Conservation (phyloP, 2,329 filamentous ascomycete species). For the Cytospora mali region DNA sequence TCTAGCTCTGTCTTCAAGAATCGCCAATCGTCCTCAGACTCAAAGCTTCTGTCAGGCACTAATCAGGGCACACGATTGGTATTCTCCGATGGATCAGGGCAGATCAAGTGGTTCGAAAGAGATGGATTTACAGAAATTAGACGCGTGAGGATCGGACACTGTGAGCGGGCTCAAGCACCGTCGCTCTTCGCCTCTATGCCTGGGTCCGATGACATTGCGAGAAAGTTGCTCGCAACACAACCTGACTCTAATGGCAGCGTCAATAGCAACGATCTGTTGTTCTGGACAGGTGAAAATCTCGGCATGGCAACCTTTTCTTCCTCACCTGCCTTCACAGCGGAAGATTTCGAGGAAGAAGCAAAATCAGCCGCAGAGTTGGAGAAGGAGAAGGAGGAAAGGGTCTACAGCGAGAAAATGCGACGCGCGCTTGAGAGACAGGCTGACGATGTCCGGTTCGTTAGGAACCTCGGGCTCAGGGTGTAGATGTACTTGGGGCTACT, state of each 20-base stretch:
- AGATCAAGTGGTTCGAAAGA: conserved; percentile 87
- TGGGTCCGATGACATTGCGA: conserved; percentile 70
- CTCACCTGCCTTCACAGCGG: conserved; percentile 49
- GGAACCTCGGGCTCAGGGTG: conserved; percentile 58
- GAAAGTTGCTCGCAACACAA: conserved; percentile 72
- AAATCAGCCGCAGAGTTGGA: conserved; percentile 50
- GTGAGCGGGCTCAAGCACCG: conserved; percentile 48
- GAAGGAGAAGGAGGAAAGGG: conserved; percentile 57
- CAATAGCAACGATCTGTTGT: conserved; percentile 69
- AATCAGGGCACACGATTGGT: conserved; percentile 82
- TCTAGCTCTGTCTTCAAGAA: conserved; percentile 68
- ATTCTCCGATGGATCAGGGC: conserved; percentile 81
- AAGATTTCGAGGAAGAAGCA: conserved; percentile 53
- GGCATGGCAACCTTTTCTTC: conserved; percentile 70
- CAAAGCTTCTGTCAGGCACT: conserved; percentile 79
- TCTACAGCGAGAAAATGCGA: conserved; percentile 73
- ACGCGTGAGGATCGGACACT: conserved; percentile 57
- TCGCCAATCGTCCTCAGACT: conserved; percentile 77
- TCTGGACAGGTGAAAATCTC: conserved; percentile 87
- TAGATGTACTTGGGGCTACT: conserved; percentile 15
- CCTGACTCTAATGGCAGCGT: conserved; percentile 31
- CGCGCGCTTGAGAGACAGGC: conserved; percentile 75
- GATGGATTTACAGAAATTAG: conserved; percentile 70
- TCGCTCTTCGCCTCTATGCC: conserved; percentile 57
- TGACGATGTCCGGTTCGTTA: conserved; percentile 75